Base-by-base conservation (phyloP, 768 basidiomycete species). In the Neoboletus magnificus region DNA sequence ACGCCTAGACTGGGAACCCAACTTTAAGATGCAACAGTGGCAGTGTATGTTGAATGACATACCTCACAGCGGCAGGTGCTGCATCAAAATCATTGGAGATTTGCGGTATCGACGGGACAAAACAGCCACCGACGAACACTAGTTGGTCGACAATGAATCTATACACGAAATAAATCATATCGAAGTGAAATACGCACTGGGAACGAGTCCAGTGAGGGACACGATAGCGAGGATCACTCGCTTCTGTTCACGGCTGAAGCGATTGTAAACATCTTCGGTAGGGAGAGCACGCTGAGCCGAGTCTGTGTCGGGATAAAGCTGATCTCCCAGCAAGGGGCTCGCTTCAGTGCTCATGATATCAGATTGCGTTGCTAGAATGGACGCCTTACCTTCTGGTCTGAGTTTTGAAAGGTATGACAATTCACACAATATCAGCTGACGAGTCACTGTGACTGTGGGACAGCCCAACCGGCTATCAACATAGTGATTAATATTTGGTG, bases 71-170 rank as follows among this genome's bases (percentile, higher is more conserved):
- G 16, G 79, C 61, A 0, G 78, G 78, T 0, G 87, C 80, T 0
- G 86, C 76, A 25, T 79, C 46, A 11, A 93, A 68, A 55, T 93
- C 89, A 27, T 67, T 70, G 9, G 89, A 82, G 43, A 93, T 83
- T 48, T 86, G 79, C 0, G 89, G 87, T 52, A 92, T 86, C 0
- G 84, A 83, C 0, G 89, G 89, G 3, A 89, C 77, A 66, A 92
- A 90, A 1, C 82, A 82, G 0, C 82, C 85, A 8, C 81, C 73
- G 0, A 87, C 82, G 56, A 92, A 83, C 36, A 86, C 89, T 92
- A 51, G 1, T 44, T 92, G 52, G 1, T 44, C 16, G 32, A 60
- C 16, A 45, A 30, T 35, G 41, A 23, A 44, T 15, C 22, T 47
- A 27, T 32, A n/a, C 15, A 43, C 42, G 6, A 37, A 40, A 41